phyloP scores from a whole-genome alignment of 352 stramenopile genomes.

The Globisporangium okanoganense region DNA sequence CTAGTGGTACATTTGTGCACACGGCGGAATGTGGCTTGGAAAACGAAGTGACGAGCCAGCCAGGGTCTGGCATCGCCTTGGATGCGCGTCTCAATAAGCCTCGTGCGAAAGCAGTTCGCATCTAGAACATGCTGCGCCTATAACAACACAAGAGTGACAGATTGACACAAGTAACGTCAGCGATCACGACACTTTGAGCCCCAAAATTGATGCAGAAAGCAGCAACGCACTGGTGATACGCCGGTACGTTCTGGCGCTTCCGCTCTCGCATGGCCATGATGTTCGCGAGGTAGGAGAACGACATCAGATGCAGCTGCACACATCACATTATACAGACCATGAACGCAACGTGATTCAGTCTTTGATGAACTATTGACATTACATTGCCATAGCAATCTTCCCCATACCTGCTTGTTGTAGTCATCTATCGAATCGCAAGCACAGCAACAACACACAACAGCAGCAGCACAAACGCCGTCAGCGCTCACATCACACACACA shows the following conservation, averaged over 20 bases:
- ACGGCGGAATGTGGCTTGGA: conserved; percentile 9
- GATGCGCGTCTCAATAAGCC: not conserved
- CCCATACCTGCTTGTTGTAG: conserved; percentile 38
- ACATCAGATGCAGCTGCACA: conserved; percentile 39
- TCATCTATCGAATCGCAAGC: conserved; percentile 21
- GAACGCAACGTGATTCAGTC: not conserved
- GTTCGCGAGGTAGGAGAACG: conserved; percentile 50
- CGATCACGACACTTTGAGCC: not conserved
- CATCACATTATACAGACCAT: not conserved
- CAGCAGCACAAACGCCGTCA: too few species aligned
- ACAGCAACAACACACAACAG: not conserved
- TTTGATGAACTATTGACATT: too few species aligned
- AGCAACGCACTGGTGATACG: conserved; percentile 17
- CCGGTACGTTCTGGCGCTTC: conserved; percentile 24
- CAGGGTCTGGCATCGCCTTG: not conserved
- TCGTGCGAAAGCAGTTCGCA: not conserved
- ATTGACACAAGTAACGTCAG: not conserved
- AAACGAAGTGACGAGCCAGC: conserved; percentile 6
- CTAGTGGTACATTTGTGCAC: conserved; percentile 13
- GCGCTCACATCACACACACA: not conserved
- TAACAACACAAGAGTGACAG: not conserved
- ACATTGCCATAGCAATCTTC: not conserved
- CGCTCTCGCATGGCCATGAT: conserved; percentile 47
- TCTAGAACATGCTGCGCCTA: conserved; percentile 49
- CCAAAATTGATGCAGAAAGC: not conserved